Conservation (phyloP, 306 rosid species). For the Erythrophleum fordii region DNA sequence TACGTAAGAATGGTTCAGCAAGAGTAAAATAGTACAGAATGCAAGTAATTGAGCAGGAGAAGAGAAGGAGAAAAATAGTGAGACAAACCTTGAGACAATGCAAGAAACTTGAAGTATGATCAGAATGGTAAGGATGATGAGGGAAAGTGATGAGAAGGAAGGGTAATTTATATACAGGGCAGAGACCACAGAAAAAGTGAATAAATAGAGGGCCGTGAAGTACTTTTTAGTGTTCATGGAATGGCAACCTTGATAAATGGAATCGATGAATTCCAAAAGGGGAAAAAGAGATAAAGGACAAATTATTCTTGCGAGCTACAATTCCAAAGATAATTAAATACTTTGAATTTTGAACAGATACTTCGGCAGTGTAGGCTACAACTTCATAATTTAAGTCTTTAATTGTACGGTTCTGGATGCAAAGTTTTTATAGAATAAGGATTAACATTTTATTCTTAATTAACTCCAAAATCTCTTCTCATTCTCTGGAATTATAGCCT, state of each 20-base stretch:
- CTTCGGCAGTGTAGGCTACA: not conserved
- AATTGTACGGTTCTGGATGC: slow-evolving; percentile 32
- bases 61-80: not conserved
- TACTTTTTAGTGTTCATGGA: slow-evolving; percentile 56
- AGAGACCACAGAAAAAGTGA: slow-evolving; percentile 51
- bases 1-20: no score
- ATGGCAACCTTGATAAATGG: slow-evolving; percentile 64
- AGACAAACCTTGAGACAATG: slow-evolving; percentile 35
- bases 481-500: no score
- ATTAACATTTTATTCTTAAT: not conserved
- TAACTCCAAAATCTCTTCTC: not conserved
- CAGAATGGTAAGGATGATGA: slow-evolving; percentile 37
- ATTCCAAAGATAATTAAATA: slow-evolving; percentile 45
- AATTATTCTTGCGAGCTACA: slow-evolving; percentile 37
- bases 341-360: slow-evolving; percentile 55
- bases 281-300: slow-evolving; percentile 47
- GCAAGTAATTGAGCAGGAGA: no score
- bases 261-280: slow-evolving; percentile 46
- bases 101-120: not conserved
- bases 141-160: slow-evolving; percentile 40
- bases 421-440: not conserved
- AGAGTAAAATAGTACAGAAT: no score
- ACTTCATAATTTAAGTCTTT: slow-evolving; percentile 29
- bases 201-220: slow-evolving; percentile 62
- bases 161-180: slow-evolving; percentile 51